Percentiles rank a stretch among this genome's conserved stretches.
Evolutionary conservation across 2,329 filamentous ascomycete species (phyloP).

Genomic region (Xylaria sp.): DNA sequence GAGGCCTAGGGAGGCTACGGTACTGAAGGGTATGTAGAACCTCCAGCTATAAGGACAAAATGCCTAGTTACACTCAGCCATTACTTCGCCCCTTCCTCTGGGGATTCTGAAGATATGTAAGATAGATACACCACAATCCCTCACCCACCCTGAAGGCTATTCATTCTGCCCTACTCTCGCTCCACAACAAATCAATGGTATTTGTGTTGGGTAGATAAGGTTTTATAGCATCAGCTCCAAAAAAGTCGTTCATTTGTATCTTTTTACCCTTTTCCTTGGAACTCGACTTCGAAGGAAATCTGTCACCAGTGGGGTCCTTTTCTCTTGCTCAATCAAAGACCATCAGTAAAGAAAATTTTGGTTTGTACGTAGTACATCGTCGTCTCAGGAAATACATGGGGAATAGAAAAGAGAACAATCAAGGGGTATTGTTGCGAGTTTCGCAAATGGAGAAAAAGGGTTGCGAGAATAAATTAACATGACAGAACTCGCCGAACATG

Average conservation of each 20-base stretch:
- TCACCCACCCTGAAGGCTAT: slow-evolving; percentile 24
- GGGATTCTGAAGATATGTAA: slow-evolving; percentile 19
- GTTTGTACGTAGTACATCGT: slow-evolving; percentile 36
- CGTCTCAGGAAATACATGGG: slow-evolving; percentile 40
- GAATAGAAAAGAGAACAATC: slow-evolving; percentile 40
- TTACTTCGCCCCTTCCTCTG: slow-evolving; percentile 17
- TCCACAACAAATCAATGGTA: slow-evolving; percentile 30
- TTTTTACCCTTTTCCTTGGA: slow-evolving; percentile 22
- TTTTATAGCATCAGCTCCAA: slow-evolving; percentile 34
- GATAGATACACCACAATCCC: slow-evolving; percentile 28
- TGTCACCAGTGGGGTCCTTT: slow-evolving; percentile 42
- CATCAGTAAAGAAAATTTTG: slow-evolving; percentile 38
- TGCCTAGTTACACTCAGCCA: slow-evolving; percentile 15
- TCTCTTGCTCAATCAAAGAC: slow-evolving; percentile 39
- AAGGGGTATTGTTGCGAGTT: slow-evolving; percentile 44
- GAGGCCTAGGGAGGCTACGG: slow-evolving; percentile 12
- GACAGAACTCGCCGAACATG: slow-evolving; percentile 41
- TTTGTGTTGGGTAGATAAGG: slow-evolving; percentile 31
- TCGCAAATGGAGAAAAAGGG: slow-evolving; percentile 39
- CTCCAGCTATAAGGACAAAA: slow-evolving; percentile 24
- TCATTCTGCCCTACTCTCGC: slow-evolving; percentile 9
- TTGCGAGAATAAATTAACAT: slow-evolving; percentile 22
- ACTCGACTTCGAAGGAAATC: slow-evolving; percentile 37
- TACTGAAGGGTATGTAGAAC: slow-evolving; percentile 28
- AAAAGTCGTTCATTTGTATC: slow-evolving; percentile 37